Base-by-base conservation (phyloP, 164 flowering plant genomes). In the Annona squamosa region DNA sequence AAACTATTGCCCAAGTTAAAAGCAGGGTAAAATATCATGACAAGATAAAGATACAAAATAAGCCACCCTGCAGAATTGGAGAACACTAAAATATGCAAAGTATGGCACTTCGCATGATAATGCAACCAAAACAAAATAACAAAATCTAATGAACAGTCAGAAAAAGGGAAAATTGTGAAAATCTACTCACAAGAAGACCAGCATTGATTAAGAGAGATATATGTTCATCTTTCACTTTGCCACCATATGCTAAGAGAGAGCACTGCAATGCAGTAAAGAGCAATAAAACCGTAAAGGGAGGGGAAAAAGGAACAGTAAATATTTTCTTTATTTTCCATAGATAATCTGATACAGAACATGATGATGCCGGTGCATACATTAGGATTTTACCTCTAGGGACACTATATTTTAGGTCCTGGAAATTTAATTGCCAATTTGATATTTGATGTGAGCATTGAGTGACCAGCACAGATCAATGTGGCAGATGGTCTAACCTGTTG, bases 111-210 rank as follows among this genome's bases (percentile, higher is more conserved):
- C 13, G 13, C 59, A 9, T 52, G 3, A 26, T 18, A 63, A 2
- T 63, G 3, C 1, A 43, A 46, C 13, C 46, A 45, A 2, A 5
- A 64, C 67, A 71, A 19, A 72, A 26, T 44, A 46, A 5, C 5
- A 64, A 12, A 7, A 63, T 16, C 59, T 52, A 52, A 52, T 52
- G 13, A 52, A 10, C 59, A 63, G 18, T 37, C 13, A 26, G 3
- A 65, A 65, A 1, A 65, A 65, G 5, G 37, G 1, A 42, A 37
- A 46, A 17, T 9, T 16, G 43, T 37, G 68, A 65, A 65, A 17
- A 42, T 65, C 16, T 65, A 86, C 98, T 88, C 79, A 95, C 99
- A 79, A 95, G 89, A 74, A 93, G 86, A 63, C 98, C 98, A 69
- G 93, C 90, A 80, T 88, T 93, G 65, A 95, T 91, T 63, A 95